Conservation (phyloP, 306 rosid species). For the Hippophae rhamnoides region DNA sequence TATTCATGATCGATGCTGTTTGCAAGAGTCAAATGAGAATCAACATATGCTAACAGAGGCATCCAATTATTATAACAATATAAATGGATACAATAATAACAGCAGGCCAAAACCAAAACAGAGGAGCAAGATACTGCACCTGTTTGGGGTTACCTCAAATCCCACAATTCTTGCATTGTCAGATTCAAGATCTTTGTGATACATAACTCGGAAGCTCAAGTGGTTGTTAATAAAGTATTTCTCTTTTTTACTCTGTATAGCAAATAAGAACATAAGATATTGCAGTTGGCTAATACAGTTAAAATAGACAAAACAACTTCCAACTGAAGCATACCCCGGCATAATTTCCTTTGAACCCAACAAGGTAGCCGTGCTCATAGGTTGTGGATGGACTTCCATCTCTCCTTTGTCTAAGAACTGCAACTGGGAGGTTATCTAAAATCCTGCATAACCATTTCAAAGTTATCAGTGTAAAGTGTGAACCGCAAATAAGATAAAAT, state of each 20-base stretch:
- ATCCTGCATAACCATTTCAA: slow-evolving; percentile 55
- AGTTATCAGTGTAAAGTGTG: slow-evolving; percentile 17
- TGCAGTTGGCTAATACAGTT: slow-evolving; percentile 3
- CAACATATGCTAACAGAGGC: slow-evolving; percentile 4
- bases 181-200: slow-evolving; percentile 84
- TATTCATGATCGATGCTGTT: slow-evolving; percentile 81
- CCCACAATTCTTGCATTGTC: slow-evolving; percentile 94
- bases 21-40: slow-evolving; percentile 16
- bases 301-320: slow-evolving; percentile 11
- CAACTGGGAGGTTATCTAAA: slow-evolving; percentile 96
- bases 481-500: neutral
- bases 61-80: slow-evolving; percentile 15
- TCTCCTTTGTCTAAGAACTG: slow-evolving; percentile 85
- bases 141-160: slow-evolving; percentile 93
- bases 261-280: slow-evolving; percentile 20
- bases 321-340: slow-evolving; percentile 66
- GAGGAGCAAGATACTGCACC: slow-evolving; percentile 33
- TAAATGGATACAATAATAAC: neutral
- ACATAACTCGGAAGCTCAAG: slow-evolving; percentile 97
- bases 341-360: slow-evolving; percentile 93
- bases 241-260: slow-evolving; percentile 83
- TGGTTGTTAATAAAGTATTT: slow-evolving; percentile 91
- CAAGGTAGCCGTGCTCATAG: slow-evolving; percentile 91
- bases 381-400: slow-evolving; percentile 87
- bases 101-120: neutral